phyloP scores from a whole-genome alignment of 2,329 filamentous ascomycete species.

The Neofusicoccum umdonicola region DNA sequence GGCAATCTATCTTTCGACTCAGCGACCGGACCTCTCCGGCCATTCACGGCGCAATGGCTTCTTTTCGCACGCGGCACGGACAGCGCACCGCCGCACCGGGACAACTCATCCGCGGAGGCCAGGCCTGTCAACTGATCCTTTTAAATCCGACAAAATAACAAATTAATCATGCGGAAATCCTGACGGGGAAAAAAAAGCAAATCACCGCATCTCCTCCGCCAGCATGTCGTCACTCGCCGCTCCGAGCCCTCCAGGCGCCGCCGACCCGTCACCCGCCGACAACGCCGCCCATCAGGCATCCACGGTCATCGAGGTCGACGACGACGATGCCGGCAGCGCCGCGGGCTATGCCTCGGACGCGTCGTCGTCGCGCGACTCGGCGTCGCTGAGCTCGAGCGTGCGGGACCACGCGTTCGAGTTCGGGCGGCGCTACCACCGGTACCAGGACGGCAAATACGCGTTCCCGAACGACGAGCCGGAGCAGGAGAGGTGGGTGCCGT shows the following conservation, averaged over 20 bases:
- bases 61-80: neutral
- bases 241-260: neutral
- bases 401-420: constrained; percentile 24
- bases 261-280: constrained; percentile 38
- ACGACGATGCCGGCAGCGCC: constrained; percentile 24
- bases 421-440: constrained; percentile 20
- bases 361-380: neutral
- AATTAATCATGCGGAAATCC: too few relatives aligned
- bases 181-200: too few relatives aligned
- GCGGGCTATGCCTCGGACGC: constrained; percentile 22
- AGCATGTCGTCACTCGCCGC: neutral
- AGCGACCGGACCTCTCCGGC: neutral
- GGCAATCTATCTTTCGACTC: neutral
- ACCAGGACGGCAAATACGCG: constrained; percentile 32
- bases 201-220: too few relatives aligned
- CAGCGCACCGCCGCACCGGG: neutral
- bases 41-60: neutral
- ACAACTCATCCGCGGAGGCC: neutral
- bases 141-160: neutral
- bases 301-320: constrained; percentile 40
- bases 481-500: constrained; percentile 35
- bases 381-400: constrained; percentile 31
- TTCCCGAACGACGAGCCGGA: constrained; percentile 39
- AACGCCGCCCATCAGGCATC: constrained; percentile 32
- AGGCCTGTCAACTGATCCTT: neutral